phyloP scores from a whole-genome alignment of 805 yeast species.

The Kluyveromyces wickerhamii region DNA sequence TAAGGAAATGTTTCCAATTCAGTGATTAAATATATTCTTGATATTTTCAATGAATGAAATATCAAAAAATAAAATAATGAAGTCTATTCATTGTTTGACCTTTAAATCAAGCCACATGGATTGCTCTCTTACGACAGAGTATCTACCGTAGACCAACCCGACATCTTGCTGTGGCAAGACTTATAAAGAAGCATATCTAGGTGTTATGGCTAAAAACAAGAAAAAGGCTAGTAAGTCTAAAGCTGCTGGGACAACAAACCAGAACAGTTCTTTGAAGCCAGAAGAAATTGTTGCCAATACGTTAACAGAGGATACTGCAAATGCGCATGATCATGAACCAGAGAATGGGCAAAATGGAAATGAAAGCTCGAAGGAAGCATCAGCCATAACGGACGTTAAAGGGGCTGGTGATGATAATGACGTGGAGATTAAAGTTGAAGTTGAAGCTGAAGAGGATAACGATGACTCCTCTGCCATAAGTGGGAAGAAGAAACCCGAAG shows the following conservation, averaged over 20 bases:
- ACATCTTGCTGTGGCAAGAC: too few species aligned
- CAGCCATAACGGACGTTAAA: not conserved
- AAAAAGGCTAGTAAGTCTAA: conserved; percentile 10
- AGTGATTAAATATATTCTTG: too few species aligned
- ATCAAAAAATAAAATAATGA: too few species aligned
- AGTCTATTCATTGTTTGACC: too few species aligned
- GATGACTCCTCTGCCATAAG: conserved; percentile 3
- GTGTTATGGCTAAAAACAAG: conserved; percentile 20
- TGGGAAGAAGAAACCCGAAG: conserved; percentile 9
- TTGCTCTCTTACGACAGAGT: too few species aligned
- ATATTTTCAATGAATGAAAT: too few species aligned
- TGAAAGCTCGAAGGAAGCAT: not conserved
- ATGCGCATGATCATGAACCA: too few species aligned
- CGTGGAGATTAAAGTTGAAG: not conserved
- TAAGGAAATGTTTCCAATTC: too few species aligned
- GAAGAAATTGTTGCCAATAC: not conserved
- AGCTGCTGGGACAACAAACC: conserved; percentile 7
- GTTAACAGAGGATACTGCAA: not conserved
- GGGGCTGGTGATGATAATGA: not conserved
- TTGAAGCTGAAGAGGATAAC: conserved; percentile 1
- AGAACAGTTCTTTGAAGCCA: not conserved
- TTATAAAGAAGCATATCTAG: too few species aligned
- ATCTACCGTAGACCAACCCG: too few species aligned
- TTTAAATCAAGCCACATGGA: too few species aligned
- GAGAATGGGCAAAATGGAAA: not conserved